These are phyloP conservation scores for Wickerhamiella domercqiae DNA, from an alignment of 805 yeast genomes.

Conservation along the genomic window DNA sequence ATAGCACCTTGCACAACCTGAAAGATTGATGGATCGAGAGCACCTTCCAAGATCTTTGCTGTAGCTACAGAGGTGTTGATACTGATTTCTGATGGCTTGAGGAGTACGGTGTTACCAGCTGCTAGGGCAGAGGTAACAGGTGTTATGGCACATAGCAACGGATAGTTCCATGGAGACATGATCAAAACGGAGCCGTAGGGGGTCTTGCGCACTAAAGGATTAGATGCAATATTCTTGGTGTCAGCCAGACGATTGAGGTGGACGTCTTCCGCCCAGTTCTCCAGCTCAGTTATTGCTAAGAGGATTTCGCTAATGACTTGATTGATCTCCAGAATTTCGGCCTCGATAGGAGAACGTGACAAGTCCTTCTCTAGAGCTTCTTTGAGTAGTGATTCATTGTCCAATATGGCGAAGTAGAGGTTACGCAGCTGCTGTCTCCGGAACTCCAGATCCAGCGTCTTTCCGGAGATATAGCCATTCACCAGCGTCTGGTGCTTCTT, in stretches of 20 bases:
- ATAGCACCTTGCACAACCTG: conserved; percentile 60
- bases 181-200: conserved; percentile 54
- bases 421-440: conserved; percentile 52
- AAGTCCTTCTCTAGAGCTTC: conserved; percentile 54
- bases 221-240: conserved; percentile 13
- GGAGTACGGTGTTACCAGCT: conserved; percentile 66
- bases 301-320: conserved; percentile 40
- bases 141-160: conserved; percentile 43
- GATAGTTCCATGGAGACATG: conserved; percentile 71
- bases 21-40: conserved; percentile 42
- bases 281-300: conserved; percentile 42
- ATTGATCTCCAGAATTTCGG: conserved; percentile 41
- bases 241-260: conserved; percentile 13
- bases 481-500: conserved; percentile 30
- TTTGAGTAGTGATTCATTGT: conserved; percentile 38
- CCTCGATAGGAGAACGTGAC: conserved; percentile 47
- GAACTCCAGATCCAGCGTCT: conserved; percentile 36
- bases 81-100: conserved; percentile 61
- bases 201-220: conserved; percentile 15
- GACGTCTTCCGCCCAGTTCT: conserved; percentile 45
- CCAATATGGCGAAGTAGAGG: conserved; percentile 47
- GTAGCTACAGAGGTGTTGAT: conserved; percentile 47
- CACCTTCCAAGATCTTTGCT: conserved; percentile 36
- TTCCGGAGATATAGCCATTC: conserved; percentile 30
- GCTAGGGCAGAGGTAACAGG: conserved; percentile 73